A percentile compares a stretch with the other conserved stretches of the same genome.
Conservation (phyloP, 1,284 basidiomycete species). For the Trametes sp. region DNA sequence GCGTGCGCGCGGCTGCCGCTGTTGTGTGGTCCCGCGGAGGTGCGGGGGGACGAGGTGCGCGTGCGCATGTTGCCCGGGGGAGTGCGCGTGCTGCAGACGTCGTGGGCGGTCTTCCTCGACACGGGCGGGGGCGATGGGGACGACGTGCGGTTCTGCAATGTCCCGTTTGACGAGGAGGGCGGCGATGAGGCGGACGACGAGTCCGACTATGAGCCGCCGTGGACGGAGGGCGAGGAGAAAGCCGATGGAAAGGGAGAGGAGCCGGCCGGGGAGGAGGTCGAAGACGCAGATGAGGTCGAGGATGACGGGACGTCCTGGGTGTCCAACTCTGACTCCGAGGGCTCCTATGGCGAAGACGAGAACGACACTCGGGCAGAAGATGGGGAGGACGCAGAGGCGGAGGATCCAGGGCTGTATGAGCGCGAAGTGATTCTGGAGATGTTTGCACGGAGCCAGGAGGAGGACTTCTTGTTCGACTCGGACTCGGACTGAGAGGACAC, state of each 20-base stretch:
- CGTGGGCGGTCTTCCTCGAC: slow-evolving; percentile 11
- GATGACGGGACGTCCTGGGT: neutral
- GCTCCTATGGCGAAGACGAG: neutral
- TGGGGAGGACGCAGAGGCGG: neutral
- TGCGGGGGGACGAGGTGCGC: slow-evolving; percentile 5
- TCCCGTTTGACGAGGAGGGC: neutral
- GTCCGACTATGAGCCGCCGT: neutral
- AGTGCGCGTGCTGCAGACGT: slow-evolving; percentile 10
- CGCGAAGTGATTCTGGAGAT: neutral
- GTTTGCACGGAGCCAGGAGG: slow-evolving; percentile 2
- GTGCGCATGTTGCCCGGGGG: neutral
- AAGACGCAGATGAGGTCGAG: neutral
- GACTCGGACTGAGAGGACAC: no score
- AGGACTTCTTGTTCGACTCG: slow-evolving; percentile 4
- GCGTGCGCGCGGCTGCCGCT: neutral
- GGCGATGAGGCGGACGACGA: neutral
- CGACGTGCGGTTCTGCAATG: neutral
- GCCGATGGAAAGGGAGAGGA: neutral
- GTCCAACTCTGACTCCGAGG: neutral
- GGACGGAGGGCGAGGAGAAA: neutral
- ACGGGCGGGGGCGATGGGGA: neutral
- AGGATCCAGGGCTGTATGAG: neutral
- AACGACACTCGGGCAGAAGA: neutral
- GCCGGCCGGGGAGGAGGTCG: neutral
- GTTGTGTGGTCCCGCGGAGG: neutral